phyloP scores from a whole-genome alignment of 768 basidiomycete species.

The Pleurotus tuoliensis region DNA sequence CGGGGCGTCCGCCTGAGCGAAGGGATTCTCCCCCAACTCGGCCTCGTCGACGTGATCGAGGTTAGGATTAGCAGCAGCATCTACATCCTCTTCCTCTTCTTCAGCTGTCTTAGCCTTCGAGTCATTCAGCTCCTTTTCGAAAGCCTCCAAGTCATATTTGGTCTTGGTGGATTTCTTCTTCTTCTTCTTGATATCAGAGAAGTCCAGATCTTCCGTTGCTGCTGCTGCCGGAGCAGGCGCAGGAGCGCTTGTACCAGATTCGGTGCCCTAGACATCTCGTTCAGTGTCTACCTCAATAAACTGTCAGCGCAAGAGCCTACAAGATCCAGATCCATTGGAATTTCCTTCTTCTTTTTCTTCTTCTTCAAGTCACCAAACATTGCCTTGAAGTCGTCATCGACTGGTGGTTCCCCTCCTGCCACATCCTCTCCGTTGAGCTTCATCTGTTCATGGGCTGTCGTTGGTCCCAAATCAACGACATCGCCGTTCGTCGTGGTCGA shows the following conservation, averaged over 20 bases:
- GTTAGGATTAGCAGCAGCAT: constrained; percentile 51
- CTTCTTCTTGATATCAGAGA: constrained; percentile 96
- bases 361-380: constrained; percentile 90
- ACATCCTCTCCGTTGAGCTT: constrained; percentile 40
- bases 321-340: constrained; percentile 78
- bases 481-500: constrained; percentile 66
- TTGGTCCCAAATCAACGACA: constrained; percentile 71
- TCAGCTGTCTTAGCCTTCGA: constrained; percentile 57
- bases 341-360: constrained; percentile 93
- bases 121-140: constrained; percentile 86
- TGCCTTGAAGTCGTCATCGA: constrained; percentile 71
- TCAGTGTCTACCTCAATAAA: constrained; percentile 6
- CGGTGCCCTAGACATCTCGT: constrained; percentile 39
- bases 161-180: constrained; percentile 86
- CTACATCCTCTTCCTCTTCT: constrained; percentile 48
- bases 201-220: constrained; percentile 81
- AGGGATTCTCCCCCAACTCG: constrained; percentile 88
- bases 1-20: constrained; percentile 57
- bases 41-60: constrained; percentile 72
- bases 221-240: constrained; percentile 37
- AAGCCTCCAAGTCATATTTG: constrained; percentile 86
- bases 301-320: constrained; percentile 38
- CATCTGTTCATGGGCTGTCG: constrained; percentile 75
- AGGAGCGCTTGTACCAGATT: constrained; percentile 63
- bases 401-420: constrained; percentile 28